Evolutionary conservation across 2,329 filamentous ascomycete species (phyloP).

Genomic region (Pestalotiopsis sp.): DNA sequence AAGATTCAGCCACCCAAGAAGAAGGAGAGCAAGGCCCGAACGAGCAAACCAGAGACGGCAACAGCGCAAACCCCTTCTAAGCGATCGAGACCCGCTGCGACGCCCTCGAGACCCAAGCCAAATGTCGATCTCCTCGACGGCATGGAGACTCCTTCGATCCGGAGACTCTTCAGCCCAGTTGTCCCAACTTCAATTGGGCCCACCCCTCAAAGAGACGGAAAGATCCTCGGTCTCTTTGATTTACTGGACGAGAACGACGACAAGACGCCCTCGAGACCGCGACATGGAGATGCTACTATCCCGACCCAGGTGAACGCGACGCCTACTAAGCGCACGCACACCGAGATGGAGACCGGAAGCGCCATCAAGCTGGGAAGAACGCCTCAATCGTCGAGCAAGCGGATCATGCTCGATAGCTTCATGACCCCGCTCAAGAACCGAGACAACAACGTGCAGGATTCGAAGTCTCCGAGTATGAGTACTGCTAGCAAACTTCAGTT

Average conservation of each 20-base stretch:
- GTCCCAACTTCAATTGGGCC: slow-evolving; percentile 68
- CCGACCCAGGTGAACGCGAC: slow-evolving; percentile 37
- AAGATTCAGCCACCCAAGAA: slow-evolving; percentile 44
- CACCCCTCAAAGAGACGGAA: slow-evolving; percentile 78
- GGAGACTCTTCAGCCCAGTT: slow-evolving; percentile 60
- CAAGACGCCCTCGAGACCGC: slow-evolving; percentile 49
- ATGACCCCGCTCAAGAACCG: slow-evolving; percentile 62
- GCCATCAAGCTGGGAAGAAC: slow-evolving; percentile 42
- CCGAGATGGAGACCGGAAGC: slow-evolving; percentile 27
- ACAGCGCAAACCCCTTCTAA: slow-evolving; percentile 52
- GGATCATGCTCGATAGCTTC: slow-evolving; percentile 62
- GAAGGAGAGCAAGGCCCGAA: slow-evolving; percentile 38
- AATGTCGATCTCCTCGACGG: slow-evolving; percentile 34
- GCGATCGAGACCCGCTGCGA: slow-evolving; percentile 45
- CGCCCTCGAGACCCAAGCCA: slow-evolving; percentile 42
- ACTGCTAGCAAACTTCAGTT: slow-evolving; percentile 59
- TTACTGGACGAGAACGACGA: slow-evolving; percentile 54
- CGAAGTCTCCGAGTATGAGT: slow-evolving; percentile 47
- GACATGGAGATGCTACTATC: slow-evolving; percentile 37
- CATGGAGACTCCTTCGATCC: slow-evolving; percentile 55
- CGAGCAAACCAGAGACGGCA: slow-evolving; percentile 40
- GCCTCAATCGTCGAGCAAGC: slow-evolving; percentile 58
- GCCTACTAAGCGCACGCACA: slow-evolving; percentile 43
- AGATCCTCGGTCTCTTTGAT: slow-evolving; percentile 77
- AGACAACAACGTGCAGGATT: slow-evolving; percentile 35